Evolutionary conservation across 768 basidiomycete species (phyloP).

Genomic region (Suillus subluteus): DNA sequence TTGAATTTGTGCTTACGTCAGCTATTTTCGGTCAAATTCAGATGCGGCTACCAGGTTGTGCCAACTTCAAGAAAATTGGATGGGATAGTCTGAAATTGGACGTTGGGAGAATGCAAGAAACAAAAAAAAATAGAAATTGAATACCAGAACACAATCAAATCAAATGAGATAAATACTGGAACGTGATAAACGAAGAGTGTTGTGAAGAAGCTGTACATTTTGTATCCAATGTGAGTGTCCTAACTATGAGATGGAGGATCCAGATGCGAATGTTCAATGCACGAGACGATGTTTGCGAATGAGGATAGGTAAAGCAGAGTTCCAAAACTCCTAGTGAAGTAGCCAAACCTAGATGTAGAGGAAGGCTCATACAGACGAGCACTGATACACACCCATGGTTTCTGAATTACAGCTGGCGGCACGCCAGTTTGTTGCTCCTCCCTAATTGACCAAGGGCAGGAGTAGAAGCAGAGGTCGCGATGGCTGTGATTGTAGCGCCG

Average conservation of each 20-base stretch:
- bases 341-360: not conserved
- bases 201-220: conserved; percentile 7
- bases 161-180: not conserved
- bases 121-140: not conserved
- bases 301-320: not conserved
- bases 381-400: not conserved
- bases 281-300: not conserved
- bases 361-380: not conserved
- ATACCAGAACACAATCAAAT: not conserved
- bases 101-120: not conserved
- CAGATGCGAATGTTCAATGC: conserved; percentile 5
- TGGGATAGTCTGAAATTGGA: not conserved
- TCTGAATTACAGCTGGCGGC: not conserved
- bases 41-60: not conserved
- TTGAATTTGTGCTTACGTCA: conserved; percentile 1
- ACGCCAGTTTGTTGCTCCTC: conserved; percentile 16
- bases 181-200: not conserved
- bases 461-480: conserved; percentile 43
- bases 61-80: not conserved
- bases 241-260: not conserved
- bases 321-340: not conserved
- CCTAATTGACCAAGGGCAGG: conserved; percentile 22
- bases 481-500: conserved; percentile 63
- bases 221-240: conserved; percentile 7
- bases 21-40: not conserved